Conservation (phyloP, 2,329 filamentous ascomycete genomes). For the Coleophoma eucalyptorum region DNA sequence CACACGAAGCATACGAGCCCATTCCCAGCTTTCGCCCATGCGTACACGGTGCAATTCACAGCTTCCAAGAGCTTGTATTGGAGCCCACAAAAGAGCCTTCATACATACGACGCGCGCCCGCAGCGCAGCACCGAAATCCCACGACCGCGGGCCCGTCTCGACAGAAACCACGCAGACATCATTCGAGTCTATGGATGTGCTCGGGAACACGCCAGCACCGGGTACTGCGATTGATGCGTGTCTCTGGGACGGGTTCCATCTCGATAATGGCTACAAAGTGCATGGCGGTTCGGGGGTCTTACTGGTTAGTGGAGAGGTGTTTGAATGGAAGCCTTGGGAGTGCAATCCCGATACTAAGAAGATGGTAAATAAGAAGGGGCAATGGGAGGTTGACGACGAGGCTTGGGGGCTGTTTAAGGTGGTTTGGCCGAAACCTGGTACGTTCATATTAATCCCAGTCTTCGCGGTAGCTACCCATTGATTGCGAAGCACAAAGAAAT, state of each 20-base stretch:
- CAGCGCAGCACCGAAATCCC: constrained; percentile 28
- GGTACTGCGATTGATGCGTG: constrained; percentile 83
- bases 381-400: constrained; percentile 70
- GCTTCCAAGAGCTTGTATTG: too few relatives aligned
- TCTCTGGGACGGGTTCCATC: constrained; percentile 76
- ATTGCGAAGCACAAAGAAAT: too few relatives aligned
- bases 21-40: background rate
- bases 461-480: too few relatives aligned
- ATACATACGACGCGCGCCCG: background rate
- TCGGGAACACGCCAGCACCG: constrained; percentile 70
- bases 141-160: constrained; percentile 57
- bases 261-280: constrained; percentile 77
- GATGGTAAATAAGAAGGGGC: constrained; percentile 71
- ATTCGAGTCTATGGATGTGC: constrained; percentile 73
- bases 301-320: constrained; percentile 82
- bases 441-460: constrained; percentile 24
- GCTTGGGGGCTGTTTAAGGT: constrained; percentile 73
- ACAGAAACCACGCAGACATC: constrained; percentile 63
- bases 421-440: constrained; percentile 87
- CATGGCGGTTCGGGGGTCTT: constrained; percentile 68
- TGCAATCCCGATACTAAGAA: constrained; percentile 16
- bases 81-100: background rate
- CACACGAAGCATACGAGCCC: background rate
- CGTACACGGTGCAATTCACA: too few relatives aligned
- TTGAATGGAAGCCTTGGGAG: constrained; percentile 83